A percentile compares a stretch with the other conserved stretches of the same genome.
These are phyloP conservation scores for Thalassiosira livingstoniorum DNA, from an alignment of 352 stramenopile genomes.

Conservation along the genomic window DNA sequence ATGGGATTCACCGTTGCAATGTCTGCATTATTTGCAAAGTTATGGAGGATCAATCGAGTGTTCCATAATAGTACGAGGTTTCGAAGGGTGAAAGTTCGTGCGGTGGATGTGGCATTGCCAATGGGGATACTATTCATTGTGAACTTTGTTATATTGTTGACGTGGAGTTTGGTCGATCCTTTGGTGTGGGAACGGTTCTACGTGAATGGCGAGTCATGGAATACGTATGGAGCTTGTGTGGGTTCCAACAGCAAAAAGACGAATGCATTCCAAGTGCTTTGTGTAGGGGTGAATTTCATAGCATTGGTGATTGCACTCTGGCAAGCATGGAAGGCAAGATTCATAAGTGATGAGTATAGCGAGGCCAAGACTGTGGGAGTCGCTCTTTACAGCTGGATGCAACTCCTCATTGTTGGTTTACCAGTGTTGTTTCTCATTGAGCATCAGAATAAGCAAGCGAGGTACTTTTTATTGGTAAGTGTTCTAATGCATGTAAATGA, in stretches of 20 bases:
- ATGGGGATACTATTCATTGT: constrained; percentile 50
- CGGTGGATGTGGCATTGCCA: constrained; percentile 40
- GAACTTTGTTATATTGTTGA: constrained; percentile 40
- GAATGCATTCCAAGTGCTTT: background rate
- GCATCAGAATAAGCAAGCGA: no score
- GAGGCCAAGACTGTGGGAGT: constrained; percentile 35
- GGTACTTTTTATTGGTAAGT: no score
- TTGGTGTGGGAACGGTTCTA: constrained; percentile 39
- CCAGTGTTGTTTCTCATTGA: constrained; percentile 38
- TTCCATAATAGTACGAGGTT: constrained; percentile 2
- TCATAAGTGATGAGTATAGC: constrained; percentile 36
- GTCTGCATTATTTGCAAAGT: constrained; percentile 57
- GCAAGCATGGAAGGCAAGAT: constrained; percentile 43
- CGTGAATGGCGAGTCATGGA: constrained; percentile 23
- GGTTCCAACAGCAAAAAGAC: background rate
- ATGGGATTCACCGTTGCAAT: constrained; percentile 60
- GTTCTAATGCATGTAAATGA: no score
- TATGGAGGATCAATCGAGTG: constrained; percentile 56
- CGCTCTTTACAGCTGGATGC: constrained; percentile 31
- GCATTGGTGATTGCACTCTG: constrained; percentile 20
- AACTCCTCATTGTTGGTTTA: constrained; percentile 39
- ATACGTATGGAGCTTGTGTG: constrained; percentile 17
- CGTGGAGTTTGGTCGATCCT: constrained; percentile 57
- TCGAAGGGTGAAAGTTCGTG: background rate
- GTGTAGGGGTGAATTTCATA: background rate